These are phyloP conservation scores for Selaginella tamariscina DNA, from an alignment of 75 land plant genomes.

Conservation along the genomic window DNA sequence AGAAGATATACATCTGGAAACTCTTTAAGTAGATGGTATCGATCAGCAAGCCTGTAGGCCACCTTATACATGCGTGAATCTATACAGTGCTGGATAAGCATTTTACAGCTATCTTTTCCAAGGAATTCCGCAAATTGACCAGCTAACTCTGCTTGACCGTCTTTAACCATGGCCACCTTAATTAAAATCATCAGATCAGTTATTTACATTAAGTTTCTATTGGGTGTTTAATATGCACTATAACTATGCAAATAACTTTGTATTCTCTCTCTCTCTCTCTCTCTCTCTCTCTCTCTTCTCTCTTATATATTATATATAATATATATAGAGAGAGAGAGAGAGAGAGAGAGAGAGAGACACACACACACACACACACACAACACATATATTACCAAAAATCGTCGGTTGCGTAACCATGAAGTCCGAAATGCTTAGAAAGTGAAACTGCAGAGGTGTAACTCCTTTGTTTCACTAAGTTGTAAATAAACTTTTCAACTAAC, in stretches of 20 bases:
- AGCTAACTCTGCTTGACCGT: conserved; percentile 45
- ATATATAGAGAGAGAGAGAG: no score
- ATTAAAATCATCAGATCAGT: no score
- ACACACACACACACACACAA: no score
- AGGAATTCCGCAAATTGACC: conserved; percentile 51
- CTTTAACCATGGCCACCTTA: conserved; percentile 33
- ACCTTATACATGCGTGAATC: conserved; percentile 40
- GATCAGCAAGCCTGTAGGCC: conserved; percentile 50
- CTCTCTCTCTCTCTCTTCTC: no score
- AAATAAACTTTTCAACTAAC: conserved; percentile 30
- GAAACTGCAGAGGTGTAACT: conserved; percentile 47
- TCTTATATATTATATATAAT: no score
- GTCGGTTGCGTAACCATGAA: conserved; percentile 32
- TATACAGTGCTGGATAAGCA: conserved; percentile 44
- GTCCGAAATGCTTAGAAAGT: conserved; percentile 51
- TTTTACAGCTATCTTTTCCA: conserved; percentile 44
- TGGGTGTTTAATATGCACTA: no score
- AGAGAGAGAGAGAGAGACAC: no score
- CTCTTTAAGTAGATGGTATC: conserved; percentile 41
- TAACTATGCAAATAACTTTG: no score
- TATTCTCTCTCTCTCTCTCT: no score
- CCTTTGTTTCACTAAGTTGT: conserved; percentile 31
- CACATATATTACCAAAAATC: conserved; percentile 43
- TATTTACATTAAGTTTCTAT: no score
- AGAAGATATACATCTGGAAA: conserved; percentile 51